Percentiles rank a stretch among this genome's conserved stretches.
phyloP scores from a whole-genome alignment of 768 basidiomycete species.

The Gloeostereum incarnatum region DNA sequence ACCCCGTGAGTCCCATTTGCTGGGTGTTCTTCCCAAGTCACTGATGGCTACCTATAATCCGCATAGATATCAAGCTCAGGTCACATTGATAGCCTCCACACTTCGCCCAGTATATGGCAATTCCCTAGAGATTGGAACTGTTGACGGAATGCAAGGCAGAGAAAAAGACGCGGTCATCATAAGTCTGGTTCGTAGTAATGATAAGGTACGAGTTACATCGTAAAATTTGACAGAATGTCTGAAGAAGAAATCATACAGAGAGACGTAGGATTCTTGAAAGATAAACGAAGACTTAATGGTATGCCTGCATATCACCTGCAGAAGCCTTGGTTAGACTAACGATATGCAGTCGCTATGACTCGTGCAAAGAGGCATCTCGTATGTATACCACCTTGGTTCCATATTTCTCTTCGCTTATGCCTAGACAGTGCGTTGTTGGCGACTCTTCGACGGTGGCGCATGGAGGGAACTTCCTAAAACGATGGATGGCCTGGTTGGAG shows the following conservation, averaged over 20 bases:
- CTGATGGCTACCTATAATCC: background rate
- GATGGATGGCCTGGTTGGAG: constrained; percentile 90
- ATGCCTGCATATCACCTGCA: constrained; percentile 11
- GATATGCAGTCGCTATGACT: constrained; percentile 76
- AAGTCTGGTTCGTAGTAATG: constrained; percentile 87
- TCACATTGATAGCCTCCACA: constrained; percentile 70
- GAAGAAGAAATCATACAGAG: constrained; percentile 31
- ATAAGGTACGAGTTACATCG: constrained; percentile 61
- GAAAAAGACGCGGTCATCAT: constrained; percentile 94
- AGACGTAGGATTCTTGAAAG: constrained; percentile 91
- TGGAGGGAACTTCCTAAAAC: constrained; percentile 76
- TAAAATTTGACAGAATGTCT: constrained; percentile 3
- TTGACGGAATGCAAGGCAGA: constrained; percentile 96
- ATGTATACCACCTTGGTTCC: constrained; percentile 17
- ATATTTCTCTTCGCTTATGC: background rate
- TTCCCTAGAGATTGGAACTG: constrained; percentile 82
- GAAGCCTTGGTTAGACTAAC: constrained; percentile 1
- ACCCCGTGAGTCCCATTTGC: constrained; percentile 54
- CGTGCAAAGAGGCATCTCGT: constrained; percentile 84
- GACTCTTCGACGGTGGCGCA: constrained; percentile 88
- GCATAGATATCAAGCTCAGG: constrained; percentile 89
- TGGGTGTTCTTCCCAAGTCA: background rate
- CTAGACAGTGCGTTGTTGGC: constrained; percentile 90
- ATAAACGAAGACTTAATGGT: constrained; percentile 88
- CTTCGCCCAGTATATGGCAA: constrained; percentile 62